These are phyloP conservation scores for Coelastrella sp. DNA, from an alignment of 139 green algal species.

Conservation along the genomic window DNA sequence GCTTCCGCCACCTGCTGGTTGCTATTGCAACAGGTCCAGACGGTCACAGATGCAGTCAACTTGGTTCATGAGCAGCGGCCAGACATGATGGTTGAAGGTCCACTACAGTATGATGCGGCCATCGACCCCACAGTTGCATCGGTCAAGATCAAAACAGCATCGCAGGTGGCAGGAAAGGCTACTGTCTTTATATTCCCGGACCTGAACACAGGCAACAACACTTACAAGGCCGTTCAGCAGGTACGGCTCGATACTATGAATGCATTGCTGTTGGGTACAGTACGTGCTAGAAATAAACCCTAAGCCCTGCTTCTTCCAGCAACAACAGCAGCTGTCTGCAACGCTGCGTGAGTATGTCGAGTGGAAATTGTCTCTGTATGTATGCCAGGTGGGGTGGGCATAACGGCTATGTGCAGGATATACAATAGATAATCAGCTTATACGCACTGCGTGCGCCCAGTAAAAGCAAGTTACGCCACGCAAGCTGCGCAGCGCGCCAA, in stretches of 20 bases:
- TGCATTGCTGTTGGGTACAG: not conserved
- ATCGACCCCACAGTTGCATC: constrained; percentile 83
- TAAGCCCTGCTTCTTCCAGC: no score
- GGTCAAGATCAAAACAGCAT: constrained; percentile 83
- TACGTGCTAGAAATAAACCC: no score
- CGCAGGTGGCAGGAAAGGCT: constrained; percentile 84
- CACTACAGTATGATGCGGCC: constrained; percentile 91
- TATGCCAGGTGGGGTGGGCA: no score
- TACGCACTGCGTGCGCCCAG: no score
- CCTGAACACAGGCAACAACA: constrained; percentile 94
- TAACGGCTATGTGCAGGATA: no score
- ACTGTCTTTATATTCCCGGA: constrained; percentile 94
- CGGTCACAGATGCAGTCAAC: constrained; percentile 82
- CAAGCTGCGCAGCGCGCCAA: no score
- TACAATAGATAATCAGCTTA: no score
- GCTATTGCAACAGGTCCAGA: constrained; percentile 69
- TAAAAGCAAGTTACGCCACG: no score
- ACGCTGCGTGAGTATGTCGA: no score
- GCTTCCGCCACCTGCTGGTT: no score
- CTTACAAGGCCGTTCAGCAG: constrained; percentile 86
- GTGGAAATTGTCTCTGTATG: no score
- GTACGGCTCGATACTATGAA: not conserved
- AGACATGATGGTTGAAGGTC: constrained; percentile 85
- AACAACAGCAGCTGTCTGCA: no score
- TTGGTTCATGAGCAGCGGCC: constrained; percentile 70